Percentiles rank a stretch among this genome's conserved stretches.
Conservation (phyloP, 1,139 yeast genomes). For the Kodamaea ohmeri region DNA sequence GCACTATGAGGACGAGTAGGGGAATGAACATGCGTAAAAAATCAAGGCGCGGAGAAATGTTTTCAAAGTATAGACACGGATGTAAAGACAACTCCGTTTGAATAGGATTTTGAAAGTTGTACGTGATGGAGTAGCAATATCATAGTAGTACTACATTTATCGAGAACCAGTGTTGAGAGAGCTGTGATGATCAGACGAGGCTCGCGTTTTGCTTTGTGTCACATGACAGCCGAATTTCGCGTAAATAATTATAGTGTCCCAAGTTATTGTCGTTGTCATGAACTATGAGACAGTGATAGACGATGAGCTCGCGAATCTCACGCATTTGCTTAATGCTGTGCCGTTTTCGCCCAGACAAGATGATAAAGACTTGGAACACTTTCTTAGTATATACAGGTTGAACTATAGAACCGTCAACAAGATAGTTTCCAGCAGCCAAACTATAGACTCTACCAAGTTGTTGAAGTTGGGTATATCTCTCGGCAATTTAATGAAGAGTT, state of each 20-base stretch:
- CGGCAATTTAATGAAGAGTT: conserved; percentile 41
- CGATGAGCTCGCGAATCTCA: conserved; percentile 30
- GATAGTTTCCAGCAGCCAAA: conserved; percentile 21
- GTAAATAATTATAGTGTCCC: not conserved
- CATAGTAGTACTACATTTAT: no score
- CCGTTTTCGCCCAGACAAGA: conserved; percentile 29
- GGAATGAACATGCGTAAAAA: conserved; percentile 3
- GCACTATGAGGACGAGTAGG: conserved; percentile 4
- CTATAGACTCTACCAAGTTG: conserved; percentile 38
- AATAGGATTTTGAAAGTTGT: no score
- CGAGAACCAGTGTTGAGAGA: not conserved
- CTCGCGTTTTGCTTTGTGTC: not conserved
- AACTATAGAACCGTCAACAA: conserved; percentile 23
- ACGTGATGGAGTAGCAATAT: no score
- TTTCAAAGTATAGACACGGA: not conserved
- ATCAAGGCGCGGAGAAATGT: not conserved
- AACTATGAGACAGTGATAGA: conserved; percentile 16
- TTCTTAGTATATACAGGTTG: conserved; percentile 35
- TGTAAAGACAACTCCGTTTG: no score
- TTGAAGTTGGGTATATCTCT: conserved; percentile 44
- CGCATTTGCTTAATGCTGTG: conserved; percentile 31
- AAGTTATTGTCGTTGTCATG: conserved; percentile 5
- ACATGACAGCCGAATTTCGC: not conserved
- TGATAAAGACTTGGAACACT: conserved; percentile 17
- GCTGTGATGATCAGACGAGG: not conserved